Evolutionary conservation across 129 eudicot genomes (phyloP), one percentile per base, ranked within the genome.

Genomic region (Lactuca saligna): DNA sequence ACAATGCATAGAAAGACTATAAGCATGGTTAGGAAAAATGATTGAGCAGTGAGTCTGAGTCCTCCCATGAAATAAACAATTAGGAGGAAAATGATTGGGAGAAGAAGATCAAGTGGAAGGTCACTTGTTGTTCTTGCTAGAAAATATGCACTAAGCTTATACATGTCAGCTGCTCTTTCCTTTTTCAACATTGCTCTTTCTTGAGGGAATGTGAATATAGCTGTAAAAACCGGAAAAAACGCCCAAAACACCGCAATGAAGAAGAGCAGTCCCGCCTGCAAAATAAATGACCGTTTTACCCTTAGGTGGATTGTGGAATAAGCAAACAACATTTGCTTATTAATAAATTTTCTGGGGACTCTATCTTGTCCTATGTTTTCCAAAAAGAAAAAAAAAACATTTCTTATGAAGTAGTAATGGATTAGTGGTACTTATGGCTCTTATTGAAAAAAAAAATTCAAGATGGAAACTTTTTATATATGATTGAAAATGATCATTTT

Each of bases 241-340:
- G 95, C 98, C 98, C 96, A 91, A 66, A 91, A 91, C 9, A 91
- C 98, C 1, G 96, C 84, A 4, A 91, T 82, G 80, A 91, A 91
- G 83, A 91, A 88, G 14, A 91, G 75, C 75, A 91, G 53, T 55
- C 98, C 98, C 39, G 91, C 95, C 96, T 91, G 94, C 71, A 25
- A 25, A 25, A 25, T 0, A 25, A 25, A 76, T 15, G 39, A 68
- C 55, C 59, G 46, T 65, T 11, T 13, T 9, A n/a, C 58, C 38
- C 38, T 35, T 35, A 35, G 38, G 38, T 35, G 38, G 29, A 25
- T 35, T 35, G 2, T 35, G 38, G 6, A 35, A 6, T 35, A 35
- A 25, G 2, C 1, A 25, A 25, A 25, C 29, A 25, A 25, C 29
- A 25, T 25, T 25, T 25, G 2, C 1, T 25, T 25, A 25, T 25